A percentile compares a stretch with the other conserved stretches of the same genome.
These are phyloP conservation scores for Debaryomyces nepalensis DNA, from an alignment of 1,139 yeast species.

Conservation along the genomic window DNA sequence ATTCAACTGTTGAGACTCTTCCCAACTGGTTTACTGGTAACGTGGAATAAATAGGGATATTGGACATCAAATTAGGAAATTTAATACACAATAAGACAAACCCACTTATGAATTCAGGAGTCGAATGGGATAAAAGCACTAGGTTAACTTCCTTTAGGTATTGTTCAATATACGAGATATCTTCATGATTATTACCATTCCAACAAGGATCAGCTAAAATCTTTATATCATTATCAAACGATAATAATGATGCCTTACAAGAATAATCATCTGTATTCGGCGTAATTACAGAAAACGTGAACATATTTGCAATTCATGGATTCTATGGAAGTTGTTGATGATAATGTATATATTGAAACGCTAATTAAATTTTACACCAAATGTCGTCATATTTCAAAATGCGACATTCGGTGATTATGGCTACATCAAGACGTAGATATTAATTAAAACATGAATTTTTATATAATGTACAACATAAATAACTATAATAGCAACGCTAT, in stretches of 20 bases:
- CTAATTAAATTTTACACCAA: not conserved
- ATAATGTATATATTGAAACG: not conserved
- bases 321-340: not conserved
- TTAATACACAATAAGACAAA: slow-evolving; percentile 67
- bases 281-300: slow-evolving; percentile 44
- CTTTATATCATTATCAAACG: slow-evolving; percentile 52
- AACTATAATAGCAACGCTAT: too few relatives aligned
- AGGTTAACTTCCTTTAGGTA: slow-evolving; percentile 60
- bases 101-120: slow-evolving; percentile 81
- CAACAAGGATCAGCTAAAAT: slow-evolving; percentile 76
- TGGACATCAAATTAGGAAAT: slow-evolving; percentile 62
- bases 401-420: slow-evolving; percentile 6
- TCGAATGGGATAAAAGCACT: slow-evolving; percentile 82
- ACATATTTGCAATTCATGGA: slow-evolving; percentile 30
- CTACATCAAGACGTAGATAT: not conserved
- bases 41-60: slow-evolving; percentile 83
- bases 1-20: slow-evolving; percentile 80
- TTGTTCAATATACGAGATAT: slow-evolving; percentile 47
- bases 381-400: slow-evolving; percentile 9
- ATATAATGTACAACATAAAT: not conserved
- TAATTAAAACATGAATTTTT: too few relatives aligned
- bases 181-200: slow-evolving; percentile 55
- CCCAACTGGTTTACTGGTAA: slow-evolving; percentile 89
- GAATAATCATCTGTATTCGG: slow-evolving; percentile 36
- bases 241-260: slow-evolving; percentile 47